phyloP scores from a whole-genome alignment of 2,329 filamentous ascomycete genomes.

The Clarireedia monteithiana region DNA sequence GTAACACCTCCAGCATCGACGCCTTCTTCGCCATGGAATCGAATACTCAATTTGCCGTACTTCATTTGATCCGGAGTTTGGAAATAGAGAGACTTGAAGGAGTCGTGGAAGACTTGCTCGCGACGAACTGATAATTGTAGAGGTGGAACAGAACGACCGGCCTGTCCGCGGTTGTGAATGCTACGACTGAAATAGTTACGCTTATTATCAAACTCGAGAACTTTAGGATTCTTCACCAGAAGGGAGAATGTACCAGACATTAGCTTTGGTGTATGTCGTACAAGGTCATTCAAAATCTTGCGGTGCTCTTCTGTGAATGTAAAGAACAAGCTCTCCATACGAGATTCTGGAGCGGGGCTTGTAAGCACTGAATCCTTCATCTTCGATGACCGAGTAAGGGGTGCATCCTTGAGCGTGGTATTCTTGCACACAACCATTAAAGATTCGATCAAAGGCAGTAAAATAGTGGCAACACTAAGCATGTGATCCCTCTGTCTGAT shows the following conservation, averaged over 20 bases:
- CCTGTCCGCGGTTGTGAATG: slow-evolving; percentile 67
- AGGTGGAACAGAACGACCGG: slow-evolving; percentile 60
- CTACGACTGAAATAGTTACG: slow-evolving; percentile 97
- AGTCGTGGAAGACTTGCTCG: slow-evolving; percentile 95
- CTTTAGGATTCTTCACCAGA: slow-evolving; percentile 96
- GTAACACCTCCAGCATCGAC: slow-evolving; percentile 97
- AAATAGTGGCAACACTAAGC: slow-evolving; percentile 93
- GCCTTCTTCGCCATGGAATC: slow-evolving; percentile 95
- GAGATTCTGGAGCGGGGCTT: slow-evolving; percentile 70
- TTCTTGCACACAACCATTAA: slow-evolving; percentile 99
- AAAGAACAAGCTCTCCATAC: slow-evolving; percentile 90
- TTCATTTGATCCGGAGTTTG: slow-evolving; percentile 97
- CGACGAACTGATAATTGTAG: slow-evolving; percentile 85
- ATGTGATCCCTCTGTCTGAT: slow-evolving; percentile 91
- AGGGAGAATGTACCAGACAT: slow-evolving; percentile 98
- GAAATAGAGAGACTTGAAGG: slow-evolving; percentile 97
- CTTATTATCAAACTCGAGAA: slow-evolving; percentile 98
- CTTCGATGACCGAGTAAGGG: slow-evolving; percentile 28
- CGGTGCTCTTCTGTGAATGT: slow-evolving; percentile 96
- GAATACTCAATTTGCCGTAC: slow-evolving; percentile 95
- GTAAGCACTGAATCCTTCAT: slow-evolving; percentile 64
- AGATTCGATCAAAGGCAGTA: slow-evolving; percentile 88
- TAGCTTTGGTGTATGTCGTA: slow-evolving; percentile 91
- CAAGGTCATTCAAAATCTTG: slow-evolving; percentile 94
- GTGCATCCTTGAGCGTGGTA: slow-evolving; percentile 50